Evolutionary conservation across 805 yeast genomes (phyloP).

Genomic region (Metschnikowia matae): DNA sequence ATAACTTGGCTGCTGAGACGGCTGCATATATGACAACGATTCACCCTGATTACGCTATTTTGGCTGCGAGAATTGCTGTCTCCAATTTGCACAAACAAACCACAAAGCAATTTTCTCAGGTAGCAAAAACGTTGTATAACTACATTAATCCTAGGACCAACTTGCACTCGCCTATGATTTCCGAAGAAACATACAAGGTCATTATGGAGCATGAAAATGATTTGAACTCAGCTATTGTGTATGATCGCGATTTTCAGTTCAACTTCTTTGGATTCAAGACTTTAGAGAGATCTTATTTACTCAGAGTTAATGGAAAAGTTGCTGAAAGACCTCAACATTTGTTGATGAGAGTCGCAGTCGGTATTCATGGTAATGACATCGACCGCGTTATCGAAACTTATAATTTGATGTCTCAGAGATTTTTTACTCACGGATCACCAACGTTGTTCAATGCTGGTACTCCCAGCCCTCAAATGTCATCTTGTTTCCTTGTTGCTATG

Average conservation of each 20-base stretch:
- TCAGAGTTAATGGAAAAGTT: conserved; percentile 51
- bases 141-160: conserved; percentile 81
- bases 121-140: conserved; percentile 64
- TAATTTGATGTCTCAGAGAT: conserved; percentile 55
- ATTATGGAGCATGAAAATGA: conserved; percentile 38
- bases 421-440: conserved; percentile 60
- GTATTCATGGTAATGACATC: conserved; percentile 55
- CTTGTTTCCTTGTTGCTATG: conserved; percentile 62
- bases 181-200: conserved; percentile 38
- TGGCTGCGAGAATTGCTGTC: conserved; percentile 94
- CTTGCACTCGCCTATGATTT: conserved; percentile 46
- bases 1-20: conserved; percentile 81
- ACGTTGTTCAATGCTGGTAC: conserved; percentile 62
- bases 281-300: conserved; percentile 53
- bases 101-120: conserved; percentile 77
- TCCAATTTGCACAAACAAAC: conserved; percentile 94
- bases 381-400: conserved; percentile 52
- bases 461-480: conserved; percentile 56
- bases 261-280: conserved; percentile 62
- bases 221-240: conserved; percentile 43
- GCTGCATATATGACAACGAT: conserved; percentile 97
- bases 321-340: conserved; percentile 62
- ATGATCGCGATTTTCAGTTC: conserved; percentile 49
- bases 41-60: conserved; percentile 94
- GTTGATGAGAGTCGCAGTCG: conserved; percentile 59